Evolutionary conservation across 1,139 yeast species (phyloP).

Genomic region (Geotrichum fermentans): DNA sequence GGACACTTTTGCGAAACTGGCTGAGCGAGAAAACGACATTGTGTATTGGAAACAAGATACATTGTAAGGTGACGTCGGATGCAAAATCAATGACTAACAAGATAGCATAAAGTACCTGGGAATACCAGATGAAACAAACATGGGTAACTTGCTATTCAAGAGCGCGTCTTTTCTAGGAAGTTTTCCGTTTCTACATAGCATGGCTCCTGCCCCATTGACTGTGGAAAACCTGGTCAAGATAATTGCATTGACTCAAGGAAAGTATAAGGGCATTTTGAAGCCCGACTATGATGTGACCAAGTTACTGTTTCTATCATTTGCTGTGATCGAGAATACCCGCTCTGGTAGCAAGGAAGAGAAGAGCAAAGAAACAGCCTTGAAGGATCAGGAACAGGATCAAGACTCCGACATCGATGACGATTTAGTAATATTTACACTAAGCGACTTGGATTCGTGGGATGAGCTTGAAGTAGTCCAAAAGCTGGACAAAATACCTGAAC

Average conservation of each 20-base stretch:
- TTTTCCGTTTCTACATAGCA: constrained; percentile 44
- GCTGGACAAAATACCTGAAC: constrained; percentile 8
- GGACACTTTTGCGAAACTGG: constrained; percentile 30
- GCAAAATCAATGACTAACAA: background rate
- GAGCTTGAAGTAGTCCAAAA: constrained; percentile 30
- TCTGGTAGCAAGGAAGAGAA: no score
- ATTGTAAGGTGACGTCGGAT: constrained; percentile 24
- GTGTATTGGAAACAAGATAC: constrained; percentile 34
- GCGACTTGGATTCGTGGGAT: constrained; percentile 33
- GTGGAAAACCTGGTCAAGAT: constrained; percentile 44
- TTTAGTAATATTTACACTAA: constrained; percentile 22
- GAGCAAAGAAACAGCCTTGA: background rate
- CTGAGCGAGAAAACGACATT: constrained; percentile 32
- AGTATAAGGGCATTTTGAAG: constrained; percentile 36
- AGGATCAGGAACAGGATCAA: constrained; percentile 6
- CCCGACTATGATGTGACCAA: constrained; percentile 37
- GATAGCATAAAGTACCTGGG: constrained; percentile 28
- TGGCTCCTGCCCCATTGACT: constrained; percentile 37
- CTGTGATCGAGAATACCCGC: constrained; percentile 26
- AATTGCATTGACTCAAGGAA: constrained; percentile 40
- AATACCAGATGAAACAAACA: constrained; percentile 31
- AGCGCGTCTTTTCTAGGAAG: constrained; percentile 39
- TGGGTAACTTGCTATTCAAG: constrained; percentile 36
- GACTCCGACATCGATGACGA: constrained; percentile 23
- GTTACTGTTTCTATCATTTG: constrained; percentile 42